Evolutionary conservation across 306 rosid genomes (phyloP).

Genomic region (Elaeagnus macrophylla): DNA sequence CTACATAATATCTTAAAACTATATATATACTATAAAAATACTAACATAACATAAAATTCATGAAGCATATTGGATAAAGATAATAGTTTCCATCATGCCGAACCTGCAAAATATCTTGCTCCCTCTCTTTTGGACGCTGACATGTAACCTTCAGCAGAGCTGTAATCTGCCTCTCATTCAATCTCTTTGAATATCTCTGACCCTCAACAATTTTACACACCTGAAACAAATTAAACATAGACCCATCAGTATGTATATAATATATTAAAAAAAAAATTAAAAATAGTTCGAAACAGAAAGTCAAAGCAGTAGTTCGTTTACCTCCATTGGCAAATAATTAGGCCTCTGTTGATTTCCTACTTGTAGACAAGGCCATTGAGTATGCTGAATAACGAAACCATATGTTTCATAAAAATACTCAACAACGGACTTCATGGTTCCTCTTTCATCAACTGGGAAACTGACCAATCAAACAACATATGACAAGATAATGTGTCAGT

Average conservation of each 20-base stretch:
- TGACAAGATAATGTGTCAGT: slow-evolving; percentile 5
- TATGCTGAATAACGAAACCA: slow-evolving; percentile 75
- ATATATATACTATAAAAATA: too few species aligned
- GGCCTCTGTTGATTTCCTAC: slow-evolving; percentile 93
- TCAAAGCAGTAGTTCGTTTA: slow-evolving; percentile 5
- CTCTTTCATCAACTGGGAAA: slow-evolving; percentile 90
- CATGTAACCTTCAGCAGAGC: slow-evolving; percentile 85
- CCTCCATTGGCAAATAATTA: slow-evolving; percentile 95
- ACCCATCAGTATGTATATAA: too few species aligned
- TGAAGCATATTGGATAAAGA: neutral
- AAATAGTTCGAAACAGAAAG: too few species aligned
- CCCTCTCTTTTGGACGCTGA: slow-evolving; percentile 89
- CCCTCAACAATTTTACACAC: slow-evolving; percentile 97
- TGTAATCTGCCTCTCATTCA: slow-evolving; percentile 84
- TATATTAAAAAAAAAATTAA: too few species aligned
- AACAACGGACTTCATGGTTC: slow-evolving; percentile 87
- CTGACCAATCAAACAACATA: slow-evolving; percentile 27
- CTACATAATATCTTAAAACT: too few species aligned
- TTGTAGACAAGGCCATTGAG: slow-evolving; percentile 96
- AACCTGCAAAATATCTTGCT: slow-evolving; percentile 75
- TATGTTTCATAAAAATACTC: slow-evolving; percentile 85
- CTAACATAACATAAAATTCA: too few species aligned
- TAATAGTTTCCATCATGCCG: neutral
- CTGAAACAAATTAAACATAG: slow-evolving; percentile 23
- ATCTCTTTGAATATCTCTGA: slow-evolving; percentile 75